Evolutionary conservation across 2,329 filamentous ascomycete genomes (phyloP), one percentile per base, ranked within the genome.

Genomic region (Diplodia corticola): DNA sequence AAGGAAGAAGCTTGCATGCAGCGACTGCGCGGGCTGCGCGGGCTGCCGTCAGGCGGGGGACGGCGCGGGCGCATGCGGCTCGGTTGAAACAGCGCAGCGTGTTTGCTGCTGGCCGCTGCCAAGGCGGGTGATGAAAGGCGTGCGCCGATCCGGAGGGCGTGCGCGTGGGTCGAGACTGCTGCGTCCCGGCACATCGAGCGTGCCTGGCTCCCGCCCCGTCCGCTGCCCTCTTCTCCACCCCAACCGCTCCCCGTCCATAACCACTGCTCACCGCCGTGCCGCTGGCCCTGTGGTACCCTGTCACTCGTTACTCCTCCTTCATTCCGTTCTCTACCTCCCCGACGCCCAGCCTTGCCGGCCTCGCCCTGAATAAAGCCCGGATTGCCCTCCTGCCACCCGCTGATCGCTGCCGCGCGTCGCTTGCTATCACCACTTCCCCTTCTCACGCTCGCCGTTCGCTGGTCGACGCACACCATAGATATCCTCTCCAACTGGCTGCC

Each of bases 61-160:
- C 33, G 12, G 4, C 7, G 53, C 53, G 33, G 55, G 55, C 55
- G 55, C 55, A 60, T 61, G 57, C 57, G 40, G 57, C 40, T 61
- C 57, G 57, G 57, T 61, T 61, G 57, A 61, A 61, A 61, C 57
- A 49, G 40, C 40, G 57, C 57, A 61, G 40, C 40, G 44, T 59
- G 55, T 59, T 59, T 59, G 55, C 28, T 33, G 17, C 37, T 40
- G 24, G 24, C 55, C 28, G 53, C 24, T 7, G 55, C 55, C 55
- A 59, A 59, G 55, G 57, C 57, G 57, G 40, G 57, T 61, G 57
- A 49, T 61, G 57, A 61, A 61, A 61, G 57, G 57, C 57, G 57
- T 48, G 57, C 57, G 57, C 57, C 57, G 57, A 61, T 61, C 57
- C 26, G 55, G 55, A 46, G 55, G 55, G 55, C 55, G 55, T 60